These are phyloP conservation scores for Candida hispaniensis DNA, from an alignment of 805 yeast genomes.

Conservation along the genomic window DNA sequence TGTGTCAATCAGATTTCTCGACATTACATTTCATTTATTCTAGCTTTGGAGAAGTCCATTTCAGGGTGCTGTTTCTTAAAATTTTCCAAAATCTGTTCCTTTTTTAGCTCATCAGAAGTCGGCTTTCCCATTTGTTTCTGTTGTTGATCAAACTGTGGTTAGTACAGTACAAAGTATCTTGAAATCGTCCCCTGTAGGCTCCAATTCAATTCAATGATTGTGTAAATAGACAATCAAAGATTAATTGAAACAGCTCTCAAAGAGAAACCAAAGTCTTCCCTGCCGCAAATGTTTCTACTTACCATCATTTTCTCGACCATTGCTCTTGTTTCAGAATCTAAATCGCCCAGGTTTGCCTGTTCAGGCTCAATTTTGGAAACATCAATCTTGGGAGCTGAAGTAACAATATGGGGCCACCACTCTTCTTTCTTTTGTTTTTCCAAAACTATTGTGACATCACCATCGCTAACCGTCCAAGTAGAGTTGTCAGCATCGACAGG, in stretches of 20 bases:
- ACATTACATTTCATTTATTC: slow-evolving; percentile 15
- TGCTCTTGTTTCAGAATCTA: slow-evolving; percentile 35
- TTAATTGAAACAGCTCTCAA: too few species aligned
- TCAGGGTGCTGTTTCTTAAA: slow-evolving; percentile 38
- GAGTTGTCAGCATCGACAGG: slow-evolving; percentile 28
- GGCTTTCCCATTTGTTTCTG: slow-evolving; percentile 34
- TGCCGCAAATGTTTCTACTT: too few species aligned
- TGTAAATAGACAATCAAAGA: too few species aligned
- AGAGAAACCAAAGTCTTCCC: too few species aligned
- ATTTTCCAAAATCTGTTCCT: slow-evolving; percentile 29
- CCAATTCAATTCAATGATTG: too few species aligned
- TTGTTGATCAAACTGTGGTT: slow-evolving; percentile 35
- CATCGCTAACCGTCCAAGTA: slow-evolving; percentile 36
- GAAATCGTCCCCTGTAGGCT: too few species aligned
- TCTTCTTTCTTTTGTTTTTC: slow-evolving; percentile 32
- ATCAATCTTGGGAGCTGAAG: slow-evolving; percentile 35
- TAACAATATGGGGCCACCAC: slow-evolving; percentile 41
- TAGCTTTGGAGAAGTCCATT: slow-evolving; percentile 33
- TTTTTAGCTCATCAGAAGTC: slow-evolving; percentile 31
- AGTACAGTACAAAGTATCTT: too few species aligned
- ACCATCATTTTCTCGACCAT: slow-evolving; percentile 41
- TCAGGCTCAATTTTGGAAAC: slow-evolving; percentile 35
- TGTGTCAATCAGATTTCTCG: background rate
- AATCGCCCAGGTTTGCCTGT: slow-evolving; percentile 31
- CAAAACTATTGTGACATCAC: slow-evolving; percentile 30